Evolutionary conservation across 345 rosid genomes (phyloP).

Genomic region (Heritiera fomes): DNA sequence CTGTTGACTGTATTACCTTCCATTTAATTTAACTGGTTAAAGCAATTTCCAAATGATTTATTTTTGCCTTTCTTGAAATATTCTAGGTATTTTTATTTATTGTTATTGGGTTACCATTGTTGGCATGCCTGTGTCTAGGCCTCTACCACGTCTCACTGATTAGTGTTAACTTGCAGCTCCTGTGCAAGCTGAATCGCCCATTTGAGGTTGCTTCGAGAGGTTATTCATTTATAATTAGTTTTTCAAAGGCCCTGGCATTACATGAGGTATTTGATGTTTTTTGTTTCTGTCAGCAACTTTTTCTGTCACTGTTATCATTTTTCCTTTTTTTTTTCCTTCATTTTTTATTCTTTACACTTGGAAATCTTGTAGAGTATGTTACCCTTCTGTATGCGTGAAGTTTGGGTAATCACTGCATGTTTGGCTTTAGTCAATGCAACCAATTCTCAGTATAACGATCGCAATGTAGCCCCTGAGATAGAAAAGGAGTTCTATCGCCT

Average conservation of each 20-base stretch:
- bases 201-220: constrained; percentile 96
- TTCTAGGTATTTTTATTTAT: not conserved
- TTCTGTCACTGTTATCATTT: not conserved
- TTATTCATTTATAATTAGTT: constrained; percentile 76
- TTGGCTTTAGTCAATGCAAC: constrained; percentile 69
- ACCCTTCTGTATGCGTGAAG: constrained; percentile 58
- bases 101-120: not conserved
- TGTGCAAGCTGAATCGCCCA: constrained; percentile 86
- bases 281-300: not conserved
- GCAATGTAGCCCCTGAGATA: constrained; percentile 63
- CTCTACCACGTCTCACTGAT: constrained; percentile 11
- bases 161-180: constrained; percentile 54
- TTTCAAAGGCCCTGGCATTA: constrained; percentile 64
- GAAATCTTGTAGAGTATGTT: constrained; percentile 18
- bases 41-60: not conserved
- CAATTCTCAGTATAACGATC: constrained; percentile 65
- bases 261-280: constrained; percentile 60
- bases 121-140: constrained; percentile 1
- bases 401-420: constrained; percentile 94
- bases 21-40: constrained; percentile 9
- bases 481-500: constrained; percentile 93
- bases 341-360: not conserved
- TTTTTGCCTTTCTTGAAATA: not conserved
- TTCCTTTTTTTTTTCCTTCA: not conserved
- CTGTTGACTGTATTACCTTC: not conserved